Conservation (phyloP, 2,329 filamentous ascomycete genomes). For the Ophioceras dolichostomum region DNA sequence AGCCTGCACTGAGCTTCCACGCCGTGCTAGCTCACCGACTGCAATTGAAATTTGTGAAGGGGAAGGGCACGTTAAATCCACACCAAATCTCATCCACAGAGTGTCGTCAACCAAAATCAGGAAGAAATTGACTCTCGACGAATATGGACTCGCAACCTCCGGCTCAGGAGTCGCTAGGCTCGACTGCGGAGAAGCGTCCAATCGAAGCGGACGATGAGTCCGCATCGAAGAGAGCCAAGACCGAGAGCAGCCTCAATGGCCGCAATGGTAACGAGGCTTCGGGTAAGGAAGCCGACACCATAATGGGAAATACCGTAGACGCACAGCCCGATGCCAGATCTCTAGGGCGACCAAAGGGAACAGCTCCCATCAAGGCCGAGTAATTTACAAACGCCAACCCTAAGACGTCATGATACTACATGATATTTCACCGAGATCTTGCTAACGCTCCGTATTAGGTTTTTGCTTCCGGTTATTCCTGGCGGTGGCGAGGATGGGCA, state of each 20-base stretch:
- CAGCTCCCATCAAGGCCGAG: constrained; percentile 64
- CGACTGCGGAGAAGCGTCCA: constrained; percentile 2
- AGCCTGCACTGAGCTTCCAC: too few relatives aligned
- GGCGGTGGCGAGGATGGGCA: neutral
- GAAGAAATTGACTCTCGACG: too few relatives aligned
- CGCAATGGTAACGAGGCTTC: neutral
- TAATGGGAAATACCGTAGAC: too few relatives aligned
- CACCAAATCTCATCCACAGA: too few relatives aligned
- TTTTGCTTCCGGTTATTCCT: constrained; percentile 18
- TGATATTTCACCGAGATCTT: too few relatives aligned
- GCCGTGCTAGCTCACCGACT: too few relatives aligned
- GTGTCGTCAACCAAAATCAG: too few relatives aligned
- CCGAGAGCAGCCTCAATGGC: constrained; percentile 25
- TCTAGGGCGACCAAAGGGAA: constrained; percentile 16
- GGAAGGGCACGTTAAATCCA: too few relatives aligned
- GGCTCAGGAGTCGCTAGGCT: too few relatives aligned
- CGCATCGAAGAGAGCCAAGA: constrained; percentile 44
- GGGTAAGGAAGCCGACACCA: neutral
- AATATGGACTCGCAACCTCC: too few relatives aligned
- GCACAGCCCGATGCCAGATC: neutral
- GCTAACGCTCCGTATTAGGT: constrained; percentile 19
- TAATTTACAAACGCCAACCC: constrained; percentile 23
- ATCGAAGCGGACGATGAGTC: constrained; percentile 13
- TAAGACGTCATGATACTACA: neutral
- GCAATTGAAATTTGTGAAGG: too few relatives aligned